phyloP scores from a whole-genome alignment of 306 rosid genomes.

The Acacia crassicarpa region DNA sequence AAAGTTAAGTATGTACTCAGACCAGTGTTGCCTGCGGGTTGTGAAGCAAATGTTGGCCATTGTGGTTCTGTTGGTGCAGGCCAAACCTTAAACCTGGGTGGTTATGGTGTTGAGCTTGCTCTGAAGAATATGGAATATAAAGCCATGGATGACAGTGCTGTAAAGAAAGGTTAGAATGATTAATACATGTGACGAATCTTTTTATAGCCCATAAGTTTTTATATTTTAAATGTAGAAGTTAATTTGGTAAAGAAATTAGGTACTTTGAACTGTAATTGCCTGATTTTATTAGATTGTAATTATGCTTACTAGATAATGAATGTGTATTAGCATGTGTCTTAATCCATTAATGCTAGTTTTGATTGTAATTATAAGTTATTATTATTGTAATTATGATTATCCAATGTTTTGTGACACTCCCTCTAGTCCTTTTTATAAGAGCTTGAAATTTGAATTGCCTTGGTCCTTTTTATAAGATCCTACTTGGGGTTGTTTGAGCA shows the following conservation, averaged over 20 bases:
- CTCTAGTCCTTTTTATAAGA: too few relatives aligned
- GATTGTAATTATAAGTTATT: background rate
- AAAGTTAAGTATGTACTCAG: slow-evolving; percentile 77
- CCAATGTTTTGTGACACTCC: background rate
- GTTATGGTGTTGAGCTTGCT: slow-evolving; percentile 97
- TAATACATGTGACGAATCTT: slow-evolving; percentile 13
- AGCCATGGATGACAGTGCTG: slow-evolving; percentile 86
- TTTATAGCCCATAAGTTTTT: slow-evolving; percentile 8
- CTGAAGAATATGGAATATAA: slow-evolving; percentile 98
- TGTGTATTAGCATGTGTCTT: background rate
- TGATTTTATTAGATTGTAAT: background rate
- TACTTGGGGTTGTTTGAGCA: too few relatives aligned
- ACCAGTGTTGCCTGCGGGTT: slow-evolving; percentile 80
- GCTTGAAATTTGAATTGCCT: too few relatives aligned
- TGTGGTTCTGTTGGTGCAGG: slow-evolving; percentile 89
- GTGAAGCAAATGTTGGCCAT: slow-evolving; percentile 59
- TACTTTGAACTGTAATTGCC: slow-evolving; percentile 20
- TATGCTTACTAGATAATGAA: background rate
- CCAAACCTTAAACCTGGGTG: slow-evolving; percentile 84
- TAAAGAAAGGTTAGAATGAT: slow-evolving; percentile 78
- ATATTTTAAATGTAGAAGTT: slow-evolving; percentile 26
- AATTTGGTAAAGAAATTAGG: slow-evolving; percentile 27
- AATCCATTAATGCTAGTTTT: background rate
- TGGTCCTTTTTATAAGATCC: too few relatives aligned
- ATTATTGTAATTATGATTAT: background rate